Conservation (phyloP, 257 asterid species). For the Solanum dulcamara region DNA sequence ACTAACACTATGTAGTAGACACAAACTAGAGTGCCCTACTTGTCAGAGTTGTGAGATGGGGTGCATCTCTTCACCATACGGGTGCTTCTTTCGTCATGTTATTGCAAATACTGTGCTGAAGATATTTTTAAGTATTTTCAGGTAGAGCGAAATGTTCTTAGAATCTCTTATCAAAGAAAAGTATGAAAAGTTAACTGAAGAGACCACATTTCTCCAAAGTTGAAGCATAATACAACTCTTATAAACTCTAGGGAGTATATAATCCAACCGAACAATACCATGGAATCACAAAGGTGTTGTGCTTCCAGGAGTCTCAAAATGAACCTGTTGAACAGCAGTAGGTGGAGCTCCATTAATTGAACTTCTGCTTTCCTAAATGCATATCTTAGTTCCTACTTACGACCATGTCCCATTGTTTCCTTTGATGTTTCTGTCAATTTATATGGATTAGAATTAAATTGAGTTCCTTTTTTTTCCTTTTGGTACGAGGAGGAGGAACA, state of each 20-base stretch:
- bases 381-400: background rate
- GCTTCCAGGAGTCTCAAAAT: background rate
- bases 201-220: background rate
- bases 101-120: background rate
- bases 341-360: background rate
- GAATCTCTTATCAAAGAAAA: background rate
- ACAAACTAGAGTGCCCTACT: background rate
- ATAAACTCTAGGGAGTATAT: background rate
- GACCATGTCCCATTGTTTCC: background rate
- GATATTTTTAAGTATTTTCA: background rate
- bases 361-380: background rate
- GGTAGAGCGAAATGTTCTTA: background rate
- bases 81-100: background rate
- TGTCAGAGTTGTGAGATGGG: background rate
- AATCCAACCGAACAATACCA: background rate
- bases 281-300: background rate
- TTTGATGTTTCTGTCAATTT: background rate
- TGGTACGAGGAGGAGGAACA: background rate
- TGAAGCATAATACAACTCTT: background rate
- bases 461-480: background rate
- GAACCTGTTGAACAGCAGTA: background rate
- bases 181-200: background rate
- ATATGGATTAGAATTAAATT: background rate
- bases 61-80: background rate
- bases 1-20: background rate